phyloP scores from a whole-genome alignment of 2,329 filamentous ascomycete species.

The Penicillium expansum region DNA sequence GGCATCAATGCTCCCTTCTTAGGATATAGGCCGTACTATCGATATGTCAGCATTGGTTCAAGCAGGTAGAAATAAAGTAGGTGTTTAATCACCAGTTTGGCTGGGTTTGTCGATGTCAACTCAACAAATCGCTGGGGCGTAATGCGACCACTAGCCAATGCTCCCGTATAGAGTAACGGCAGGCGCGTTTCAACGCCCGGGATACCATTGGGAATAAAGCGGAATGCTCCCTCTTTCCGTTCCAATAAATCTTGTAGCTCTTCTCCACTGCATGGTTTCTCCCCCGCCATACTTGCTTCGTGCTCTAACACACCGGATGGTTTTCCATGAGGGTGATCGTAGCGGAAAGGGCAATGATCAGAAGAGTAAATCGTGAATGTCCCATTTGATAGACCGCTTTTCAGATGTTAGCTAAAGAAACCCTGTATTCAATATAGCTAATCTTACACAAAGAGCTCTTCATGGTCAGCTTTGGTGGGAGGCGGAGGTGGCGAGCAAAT shows the following conservation, averaged over 20 bases:
- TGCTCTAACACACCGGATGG: background rate
- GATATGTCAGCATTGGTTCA: background rate
- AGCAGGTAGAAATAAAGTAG: background rate
- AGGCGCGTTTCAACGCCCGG: background rate
- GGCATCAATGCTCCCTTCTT: background rate
- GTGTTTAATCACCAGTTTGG: background rate
- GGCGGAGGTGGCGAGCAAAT: too few species aligned
- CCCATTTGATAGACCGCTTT: background rate
- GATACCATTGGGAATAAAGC: background rate
- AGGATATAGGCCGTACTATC: background rate
- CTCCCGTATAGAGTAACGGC: background rate
- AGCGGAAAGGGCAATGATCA: background rate
- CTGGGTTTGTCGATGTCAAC: background rate
- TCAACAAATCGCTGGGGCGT: background rate
- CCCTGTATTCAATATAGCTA: background rate
- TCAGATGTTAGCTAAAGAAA: background rate
- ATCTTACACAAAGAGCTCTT: background rate
- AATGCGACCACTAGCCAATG: background rate
- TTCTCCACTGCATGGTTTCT: background rate
- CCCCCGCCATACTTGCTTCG: background rate
- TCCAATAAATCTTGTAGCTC: background rate
- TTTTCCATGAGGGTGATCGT: background rate
- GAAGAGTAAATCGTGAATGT: background rate
- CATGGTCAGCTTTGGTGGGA: background rate
- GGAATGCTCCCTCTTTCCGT: background rate